A percentile compares a stretch with the other conserved stretches of the same genome.
phyloP scores from a whole-genome alignment of 305 asterid species.

The Petunia hybrid region DNA sequence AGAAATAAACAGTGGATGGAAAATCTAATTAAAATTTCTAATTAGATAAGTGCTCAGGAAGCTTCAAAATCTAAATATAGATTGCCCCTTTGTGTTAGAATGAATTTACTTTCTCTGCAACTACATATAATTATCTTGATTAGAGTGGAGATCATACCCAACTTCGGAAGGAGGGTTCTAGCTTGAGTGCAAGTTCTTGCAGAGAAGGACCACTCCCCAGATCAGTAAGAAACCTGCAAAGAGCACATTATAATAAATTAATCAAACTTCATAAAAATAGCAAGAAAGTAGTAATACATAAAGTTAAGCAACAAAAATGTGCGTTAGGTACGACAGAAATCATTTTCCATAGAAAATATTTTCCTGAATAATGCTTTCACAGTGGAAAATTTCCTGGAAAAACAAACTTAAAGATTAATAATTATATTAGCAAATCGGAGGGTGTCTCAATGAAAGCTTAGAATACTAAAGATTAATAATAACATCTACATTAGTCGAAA shows the following conservation, averaged over 20 bases:
- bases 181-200: constrained; percentile 1
- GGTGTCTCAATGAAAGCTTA: no score
- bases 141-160: constrained; percentile 8
- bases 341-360: not conserved
- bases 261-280: not conserved
- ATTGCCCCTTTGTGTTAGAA: no score
- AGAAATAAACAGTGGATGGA: no score
- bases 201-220: constrained; percentile 20
- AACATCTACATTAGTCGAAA: no score
- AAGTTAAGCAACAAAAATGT: no score
- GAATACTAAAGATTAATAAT: no score
- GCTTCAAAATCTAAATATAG: not conserved
- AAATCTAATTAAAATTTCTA: no score
- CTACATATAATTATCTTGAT: not conserved
- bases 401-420: no score
- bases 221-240: constrained; percentile 19
- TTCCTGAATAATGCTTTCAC: not conserved
- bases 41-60: not conserved
- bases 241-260: not conserved
- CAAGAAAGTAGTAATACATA: not conserved
- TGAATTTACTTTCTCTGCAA: not conserved
- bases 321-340: not conserved
- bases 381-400: no score
- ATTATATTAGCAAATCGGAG: no score
- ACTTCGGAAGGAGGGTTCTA: constrained; percentile 26